A percentile compares a stretch with the other conserved stretches of the same genome.
These are phyloP conservation scores for Penicillium waksmanii DNA, from an alignment of 495 filamentous ascomycete genomes.

Conservation along the genomic window DNA sequence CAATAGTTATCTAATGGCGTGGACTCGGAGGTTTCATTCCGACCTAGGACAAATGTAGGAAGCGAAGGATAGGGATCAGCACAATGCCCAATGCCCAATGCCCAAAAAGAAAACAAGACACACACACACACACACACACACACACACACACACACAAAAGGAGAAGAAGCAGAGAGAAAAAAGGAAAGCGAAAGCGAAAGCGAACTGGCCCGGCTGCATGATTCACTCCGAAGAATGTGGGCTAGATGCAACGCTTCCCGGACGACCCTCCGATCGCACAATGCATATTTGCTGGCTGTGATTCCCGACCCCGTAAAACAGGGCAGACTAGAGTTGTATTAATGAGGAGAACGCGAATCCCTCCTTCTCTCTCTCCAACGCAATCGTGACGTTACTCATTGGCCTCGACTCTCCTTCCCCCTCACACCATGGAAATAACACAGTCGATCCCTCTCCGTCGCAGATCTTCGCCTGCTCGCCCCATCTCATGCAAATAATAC, in stretches of 20 bases:
- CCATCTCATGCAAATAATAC: constrained; percentile 43
- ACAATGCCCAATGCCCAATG: not conserved
- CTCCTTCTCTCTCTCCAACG: not conserved
- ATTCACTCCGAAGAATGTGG: not conserved
- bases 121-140: too few relatives aligned
- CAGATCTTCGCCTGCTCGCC: constrained; percentile 35
- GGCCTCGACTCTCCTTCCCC: not conserved
- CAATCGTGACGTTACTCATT: not conserved
- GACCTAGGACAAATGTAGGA: too few relatives aligned
- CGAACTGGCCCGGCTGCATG: too few relatives aligned
- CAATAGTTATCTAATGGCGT: too few relatives aligned
- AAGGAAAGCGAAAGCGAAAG: not conserved
- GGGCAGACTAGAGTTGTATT: not conserved
- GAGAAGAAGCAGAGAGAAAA: too few relatives aligned
- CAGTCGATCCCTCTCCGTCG: constrained; percentile 37
- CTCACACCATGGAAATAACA: constrained; percentile 27
- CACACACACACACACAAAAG: too few relatives aligned
- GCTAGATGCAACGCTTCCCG: not conserved
- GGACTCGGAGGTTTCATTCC: too few relatives aligned
- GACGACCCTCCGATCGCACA: not conserved
- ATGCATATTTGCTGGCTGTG: not conserved
- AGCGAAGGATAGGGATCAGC: too few relatives aligned
- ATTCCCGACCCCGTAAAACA: not conserved
- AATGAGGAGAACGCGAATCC: not conserved
- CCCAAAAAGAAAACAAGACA: not conserved